Conservation (phyloP, 768 basidiomycete genomes). For the Suillus americanus region DNA sequence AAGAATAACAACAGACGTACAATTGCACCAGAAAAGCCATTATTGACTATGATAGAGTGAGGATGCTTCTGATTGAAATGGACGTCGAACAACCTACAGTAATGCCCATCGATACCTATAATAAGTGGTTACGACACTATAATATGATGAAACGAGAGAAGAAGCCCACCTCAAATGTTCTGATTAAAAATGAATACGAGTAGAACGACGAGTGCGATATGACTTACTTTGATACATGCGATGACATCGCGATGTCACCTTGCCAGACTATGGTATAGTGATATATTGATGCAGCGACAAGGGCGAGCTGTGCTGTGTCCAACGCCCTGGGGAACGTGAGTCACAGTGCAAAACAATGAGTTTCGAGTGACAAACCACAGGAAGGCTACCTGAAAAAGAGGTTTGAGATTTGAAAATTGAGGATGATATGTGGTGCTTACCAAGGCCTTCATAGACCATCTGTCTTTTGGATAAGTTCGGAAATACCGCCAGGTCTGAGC, state of each 20-base stretch:
- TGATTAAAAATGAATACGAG: neutral
- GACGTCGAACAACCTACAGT: conserved; percentile 20
- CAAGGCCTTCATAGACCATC: conserved; percentile 29
- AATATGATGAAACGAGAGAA: neutral
- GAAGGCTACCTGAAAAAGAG: conserved; percentile 24
- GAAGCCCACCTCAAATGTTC: conserved; percentile 5
- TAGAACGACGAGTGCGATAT: neutral
- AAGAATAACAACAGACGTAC: conserved; percentile 17
- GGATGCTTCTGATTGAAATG: neutral
- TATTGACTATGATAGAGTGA: conserved; percentile 22
- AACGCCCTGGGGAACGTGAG: conserved; percentile 15
- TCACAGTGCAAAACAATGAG: neutral
- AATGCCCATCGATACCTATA: conserved; percentile 36
- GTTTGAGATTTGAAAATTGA: neutral
- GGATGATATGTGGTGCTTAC: conserved; percentile 17
- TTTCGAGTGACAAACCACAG: conserved; percentile 19
- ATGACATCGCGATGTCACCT: conserved; percentile 22
- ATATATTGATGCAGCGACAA: conserved; percentile 31
- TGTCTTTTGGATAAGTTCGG: conserved; percentile 30
- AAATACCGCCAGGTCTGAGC: conserved; percentile 36
- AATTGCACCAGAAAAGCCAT: conserved; percentile 37
- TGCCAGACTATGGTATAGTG: conserved; percentile 32
- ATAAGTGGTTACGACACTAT: neutral
- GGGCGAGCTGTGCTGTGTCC: conserved; percentile 28
- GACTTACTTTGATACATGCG: conserved; percentile 28